Base-by-base conservation (phyloP, 495 filamentous ascomycete species). In the Hypoxylon perforatum region DNA sequence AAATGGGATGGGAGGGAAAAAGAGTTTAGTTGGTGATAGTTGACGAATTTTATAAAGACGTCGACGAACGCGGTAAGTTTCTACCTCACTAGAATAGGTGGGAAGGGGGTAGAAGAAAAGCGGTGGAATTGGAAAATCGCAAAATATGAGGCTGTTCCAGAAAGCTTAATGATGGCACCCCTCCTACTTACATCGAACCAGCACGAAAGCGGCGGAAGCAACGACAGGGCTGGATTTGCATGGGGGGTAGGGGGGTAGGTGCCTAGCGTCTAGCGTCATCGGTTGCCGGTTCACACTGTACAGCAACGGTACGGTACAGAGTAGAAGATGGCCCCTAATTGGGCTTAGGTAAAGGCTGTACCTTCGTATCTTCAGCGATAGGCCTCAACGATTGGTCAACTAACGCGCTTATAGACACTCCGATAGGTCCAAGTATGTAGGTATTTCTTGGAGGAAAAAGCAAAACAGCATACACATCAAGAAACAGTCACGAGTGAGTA, bases 171-270 rank as follows among this genome's bases (percentile, higher is more conserved):
- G 55, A 56, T 63, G 66, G n/a, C 61, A 64, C 66, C 66, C 66
- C 66, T 69, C 65, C 61, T 56, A 22, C 4, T 25, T 55, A 57
- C 21, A 69, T 69, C 65, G 66, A 69, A 69, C 60, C 66, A 38
- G 56, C 61, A 69, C 66, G 66, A 69, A 69, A 69, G 66, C 66
- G 61, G 66, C 60, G 61, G 66, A 69, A 69, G 65, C 59, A 69
- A 30, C 60, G 57, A 21, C 47, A 65, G 65, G 65, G 65, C 65
- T 69, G 48, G 59, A 56, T 45, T 59, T 49, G 61, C 38, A 56
- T 36, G 60, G 62, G 65, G 25, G 3, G n/a, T 3, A 28, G 25
- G 25, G 25, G 59, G 55, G 42, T 51, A 63, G 49, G 44, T 63
- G 49, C 65, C 65, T 63, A 42, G 54, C 18, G 4, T 17, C 35